Evolutionary conservation across 2,329 filamentous ascomycete species (phyloP), one percentile per base, ranked within the genome.

Genomic region (Phialocephala sp.): DNA sequence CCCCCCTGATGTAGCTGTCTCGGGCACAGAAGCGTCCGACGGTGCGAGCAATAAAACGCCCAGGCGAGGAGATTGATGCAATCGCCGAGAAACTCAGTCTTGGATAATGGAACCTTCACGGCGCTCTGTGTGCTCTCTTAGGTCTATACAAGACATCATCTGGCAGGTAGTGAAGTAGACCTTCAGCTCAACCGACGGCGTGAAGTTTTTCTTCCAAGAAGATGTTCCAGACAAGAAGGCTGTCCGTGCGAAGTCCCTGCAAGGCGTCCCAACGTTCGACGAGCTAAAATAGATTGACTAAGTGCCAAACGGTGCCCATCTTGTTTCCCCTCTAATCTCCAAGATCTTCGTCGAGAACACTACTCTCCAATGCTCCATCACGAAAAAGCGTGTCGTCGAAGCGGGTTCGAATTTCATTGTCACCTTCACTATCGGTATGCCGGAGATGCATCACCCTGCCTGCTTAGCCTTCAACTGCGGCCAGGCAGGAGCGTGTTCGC

Each of bases 371-470:
- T 82, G 84, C 71, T 68, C 77, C 5, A 69, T 83, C 32, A 82
- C 79, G 8, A 68, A 78, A 70, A 76, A 71, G 4, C 73, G 78
- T 35, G 75, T 77, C 62, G 71, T 76, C n/a, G 77, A 83, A 64
- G 76, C 78, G 47, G 81, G 81, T 0, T 79, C 86, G 60, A 83
- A 86, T 69, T 80, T 84, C 59, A 81, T 86, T 63, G 79, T 80
- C 2, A 82, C 81, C 1, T 83, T 86, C 59, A 80, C 79, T 55
- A 79, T 86, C 5, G 82, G 82, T 0, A 64, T 11, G 67, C 77
- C 84, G 12, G 83, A 86, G 73, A 85, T 86, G 79, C 84, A 86
- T 72, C 81, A 85, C 71, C 85, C 86, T 64, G 80, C 84, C 2
- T 83, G 82, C 64, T 82, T 87, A 50, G 79, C 85, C 15, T 87